These are phyloP conservation scores for Syncephalis fuscata DNA, from an alignment of 371 early-diverging fungal genomes.

Conservation along the genomic window DNA sequence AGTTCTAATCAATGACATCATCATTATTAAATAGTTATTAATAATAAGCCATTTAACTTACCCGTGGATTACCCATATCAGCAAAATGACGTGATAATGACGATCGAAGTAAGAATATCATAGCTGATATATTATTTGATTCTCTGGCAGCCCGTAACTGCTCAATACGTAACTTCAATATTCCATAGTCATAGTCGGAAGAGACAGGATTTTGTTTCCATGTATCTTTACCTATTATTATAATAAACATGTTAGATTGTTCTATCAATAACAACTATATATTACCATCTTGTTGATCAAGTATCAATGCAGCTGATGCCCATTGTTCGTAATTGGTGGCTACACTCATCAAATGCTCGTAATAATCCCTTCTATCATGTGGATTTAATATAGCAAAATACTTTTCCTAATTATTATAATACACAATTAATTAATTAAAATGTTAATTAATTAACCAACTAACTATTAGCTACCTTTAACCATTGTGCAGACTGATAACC, in stretches of 20 bases:
- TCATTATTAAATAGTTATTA: not conserved
- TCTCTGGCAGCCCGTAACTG: constrained; percentile 36
- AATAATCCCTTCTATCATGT: constrained; percentile 14
- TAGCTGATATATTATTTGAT: constrained; percentile 28
- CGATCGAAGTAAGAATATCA: constrained; percentile 61
- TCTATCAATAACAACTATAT: not conserved
- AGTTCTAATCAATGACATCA: constrained; percentile 25
- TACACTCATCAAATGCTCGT: constrained; percentile 15
- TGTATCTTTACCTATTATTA: constrained; percentile 31
- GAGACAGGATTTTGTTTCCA: constrained; percentile 56
- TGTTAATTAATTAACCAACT: too few relatives aligned
- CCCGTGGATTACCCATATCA: constrained; percentile 63
- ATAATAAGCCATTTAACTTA: constrained; percentile 7
- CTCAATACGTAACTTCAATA: constrained; percentile 43
- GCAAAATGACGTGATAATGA: constrained; percentile 63
- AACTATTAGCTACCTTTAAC: too few relatives aligned
- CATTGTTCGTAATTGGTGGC: constrained; percentile 65
- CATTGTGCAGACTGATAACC: too few relatives aligned
- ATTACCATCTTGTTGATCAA: constrained; percentile 50
- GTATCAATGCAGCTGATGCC: constrained; percentile 40
- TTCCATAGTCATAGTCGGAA: constrained; percentile 57
- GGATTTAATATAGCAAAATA: constrained; percentile 19
- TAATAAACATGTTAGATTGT: not conserved
- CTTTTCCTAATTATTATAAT: constrained; percentile 24
- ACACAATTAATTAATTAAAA: too few relatives aligned